phyloP scores from a whole-genome alignment of 2,329 filamentous ascomycete genomes.

The Fusarium sp. region DNA sequence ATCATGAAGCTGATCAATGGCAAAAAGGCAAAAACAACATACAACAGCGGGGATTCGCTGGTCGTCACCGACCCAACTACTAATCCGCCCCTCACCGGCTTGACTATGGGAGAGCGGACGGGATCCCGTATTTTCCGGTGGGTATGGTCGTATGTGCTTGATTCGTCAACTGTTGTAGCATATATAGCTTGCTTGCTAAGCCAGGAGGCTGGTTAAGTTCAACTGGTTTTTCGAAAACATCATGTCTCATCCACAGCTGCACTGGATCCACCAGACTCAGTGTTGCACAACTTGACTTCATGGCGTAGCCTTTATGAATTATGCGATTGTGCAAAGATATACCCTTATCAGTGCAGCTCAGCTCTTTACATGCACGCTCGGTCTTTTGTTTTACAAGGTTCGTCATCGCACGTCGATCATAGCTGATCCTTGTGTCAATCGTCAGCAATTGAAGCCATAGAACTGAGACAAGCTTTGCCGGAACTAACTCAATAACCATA shows the following conservation, averaged over 20 bases:
- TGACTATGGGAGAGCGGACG: neutral
- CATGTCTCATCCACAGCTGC: too few species aligned
- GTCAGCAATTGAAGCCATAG: accelerated
- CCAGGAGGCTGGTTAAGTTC: too few species aligned
- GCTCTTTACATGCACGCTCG: neutral
- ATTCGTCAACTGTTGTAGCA: too few species aligned
- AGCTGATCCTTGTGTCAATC: neutral
- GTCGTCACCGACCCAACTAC: too few species aligned
- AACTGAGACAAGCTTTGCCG: neutral
- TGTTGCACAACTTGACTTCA: too few species aligned
- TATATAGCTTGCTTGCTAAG: too few species aligned
- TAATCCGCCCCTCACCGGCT: too few species aligned
- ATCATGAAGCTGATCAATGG: too few species aligned
- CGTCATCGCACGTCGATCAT: neutral
- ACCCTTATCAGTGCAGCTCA: too few species aligned
- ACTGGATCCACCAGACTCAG: too few species aligned
- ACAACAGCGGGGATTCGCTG: neutral
- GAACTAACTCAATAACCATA: neutral
- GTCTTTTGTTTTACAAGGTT: too few species aligned
- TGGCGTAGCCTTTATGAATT: neutral
- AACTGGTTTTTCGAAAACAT: too few species aligned
- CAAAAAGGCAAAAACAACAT: neutral
- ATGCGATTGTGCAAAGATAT: neutral
- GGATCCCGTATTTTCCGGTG: neutral
- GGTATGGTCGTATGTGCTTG: neutral